Conservation (phyloP, 1,139 yeast genomes). For the Sugiyamaella sp. region DNA sequence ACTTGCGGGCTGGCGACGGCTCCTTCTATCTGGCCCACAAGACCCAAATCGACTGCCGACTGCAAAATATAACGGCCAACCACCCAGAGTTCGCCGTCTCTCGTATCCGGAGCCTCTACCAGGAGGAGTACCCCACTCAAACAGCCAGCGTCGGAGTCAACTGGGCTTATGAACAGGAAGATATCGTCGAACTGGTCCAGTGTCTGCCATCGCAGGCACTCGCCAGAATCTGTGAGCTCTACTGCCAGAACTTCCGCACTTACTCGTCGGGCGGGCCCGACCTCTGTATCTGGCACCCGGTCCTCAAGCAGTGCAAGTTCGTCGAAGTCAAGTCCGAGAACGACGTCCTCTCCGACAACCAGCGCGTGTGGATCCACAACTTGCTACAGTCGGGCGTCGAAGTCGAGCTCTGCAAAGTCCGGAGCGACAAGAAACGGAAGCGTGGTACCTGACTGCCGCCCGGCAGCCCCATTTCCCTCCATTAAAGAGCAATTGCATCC, state of each 20-base stretch:
- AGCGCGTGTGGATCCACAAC: conserved; percentile 44
- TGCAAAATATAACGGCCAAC: conserved; percentile 19
- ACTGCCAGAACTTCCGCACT: conserved; percentile 39
- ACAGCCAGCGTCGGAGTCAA: conserved; percentile 38
- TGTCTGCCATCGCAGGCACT: conserved; percentile 37
- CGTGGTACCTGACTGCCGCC: background rate
- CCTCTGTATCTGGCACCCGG: conserved; percentile 41
- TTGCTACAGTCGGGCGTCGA: conserved; percentile 36
- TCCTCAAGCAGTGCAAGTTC: conserved; percentile 31
- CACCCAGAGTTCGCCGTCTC: conserved; percentile 20
- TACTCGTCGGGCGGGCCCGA: conserved; percentile 45
- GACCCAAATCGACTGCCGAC: conserved; percentile 30
- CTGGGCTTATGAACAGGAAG: conserved; percentile 39
- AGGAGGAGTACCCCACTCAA: conserved; percentile 23
- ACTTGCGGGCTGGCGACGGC: conserved; percentile 31
- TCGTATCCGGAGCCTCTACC: conserved; percentile 21
- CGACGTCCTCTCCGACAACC: conserved; percentile 45
- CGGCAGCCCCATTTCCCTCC: too few species aligned
- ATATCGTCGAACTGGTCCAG: conserved; percentile 35
- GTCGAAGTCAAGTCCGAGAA: conserved; percentile 46
- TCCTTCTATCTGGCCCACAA: conserved; percentile 31
- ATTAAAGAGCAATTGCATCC: too few species aligned
- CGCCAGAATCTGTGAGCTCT: conserved; percentile 34
- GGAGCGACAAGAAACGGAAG: conserved; percentile 21
- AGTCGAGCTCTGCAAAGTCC: conserved; percentile 44